Base-by-base conservation (phyloP, 106 monocot genomes). In the Cymbidium sinense region DNA sequence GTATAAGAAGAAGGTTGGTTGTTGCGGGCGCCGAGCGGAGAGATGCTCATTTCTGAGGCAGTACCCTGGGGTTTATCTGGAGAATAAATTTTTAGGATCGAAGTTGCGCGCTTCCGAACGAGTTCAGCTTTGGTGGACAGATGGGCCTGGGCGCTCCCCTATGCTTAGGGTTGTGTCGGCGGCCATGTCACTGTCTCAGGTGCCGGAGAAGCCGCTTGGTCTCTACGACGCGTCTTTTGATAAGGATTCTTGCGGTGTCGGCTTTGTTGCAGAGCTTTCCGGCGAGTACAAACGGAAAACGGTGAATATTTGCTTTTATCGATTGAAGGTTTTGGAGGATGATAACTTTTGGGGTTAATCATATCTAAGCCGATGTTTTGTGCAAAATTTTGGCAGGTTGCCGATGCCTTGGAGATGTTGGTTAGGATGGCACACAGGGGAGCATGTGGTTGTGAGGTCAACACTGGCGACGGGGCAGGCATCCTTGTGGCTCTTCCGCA, bases 391-490 rank as follows among this genome's bases (percentile, higher is more conserved):
- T 54, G 73, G 17, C 78, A 99, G 99, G 99, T 99, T 31, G 75
- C 82, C 33, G 99, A 99, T 81, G 95, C 99, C 18, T 73, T 99
- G n/a, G 89, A 89, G 78, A 99, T 99, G 99, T 87, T 95, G 76
- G 87, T 89, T 43, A 79, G 99, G 30, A 99, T 99, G 99, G 43
- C 99, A 43, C 99, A 99, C 78, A 82, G 99, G 11, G 99, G 99
- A n/a, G 99, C 99, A 28, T 99, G 99, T 71, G 99, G 99, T 25
- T 99, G 99, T 64, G 99, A 99, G 78, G 75, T 83, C 13, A 99
- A 99, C 70, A 95, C 99, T n/a, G 99, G 99, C n/a, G 99, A 99
- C 82, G 99, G 99, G 55, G 99, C 99, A 43, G 99, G 99, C 47
- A 95, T 99, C 62, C 86, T 99, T 50, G 95, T 95, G 7, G 95